phyloP scores from a whole-genome alignment of 1,284 basidiomycete genomes.

The Ganoderma sp. region DNA sequence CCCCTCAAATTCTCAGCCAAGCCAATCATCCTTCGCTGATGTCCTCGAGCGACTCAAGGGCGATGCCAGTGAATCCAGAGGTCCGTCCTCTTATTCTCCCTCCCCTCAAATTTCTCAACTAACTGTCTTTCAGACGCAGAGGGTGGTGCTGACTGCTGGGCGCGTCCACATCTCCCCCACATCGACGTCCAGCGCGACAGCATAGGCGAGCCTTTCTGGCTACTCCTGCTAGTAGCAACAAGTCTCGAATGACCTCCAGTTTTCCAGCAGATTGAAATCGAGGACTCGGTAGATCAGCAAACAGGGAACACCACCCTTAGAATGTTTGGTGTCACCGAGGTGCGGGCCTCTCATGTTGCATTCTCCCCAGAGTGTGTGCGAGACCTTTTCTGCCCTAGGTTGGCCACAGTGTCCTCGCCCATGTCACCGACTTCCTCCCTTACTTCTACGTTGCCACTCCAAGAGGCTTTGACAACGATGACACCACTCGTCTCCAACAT shows the following conservation, averaged over 20 bases:
- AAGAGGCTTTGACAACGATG: constrained; percentile 76
- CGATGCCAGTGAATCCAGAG: constrained; percentile 58
- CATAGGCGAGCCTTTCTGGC: constrained; percentile 51
- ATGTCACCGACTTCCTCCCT: constrained; percentile 82
- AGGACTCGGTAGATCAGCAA: constrained; percentile 64
- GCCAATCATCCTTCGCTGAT: constrained; percentile 70
- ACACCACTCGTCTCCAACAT: constrained; percentile 68
- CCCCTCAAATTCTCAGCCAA: constrained; percentile 44
- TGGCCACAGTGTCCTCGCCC: constrained; percentile 87
- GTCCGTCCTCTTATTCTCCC: constrained; percentile 39
- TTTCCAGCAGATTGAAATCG: constrained; percentile 95
- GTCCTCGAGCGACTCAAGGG: constrained; percentile 79
- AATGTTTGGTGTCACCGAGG: constrained; percentile 90
- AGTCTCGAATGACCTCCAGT: constrained; percentile 47
- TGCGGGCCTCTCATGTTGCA: constrained; percentile 37
- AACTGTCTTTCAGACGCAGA: constrained; percentile 54
- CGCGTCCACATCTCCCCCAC: constrained; percentile 64
- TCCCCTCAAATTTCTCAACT: background rate
- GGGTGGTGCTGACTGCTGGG: constrained; percentile 81
- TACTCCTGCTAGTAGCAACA: background rate
- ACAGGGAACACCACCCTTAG: constrained; percentile 62
- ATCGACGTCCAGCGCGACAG: constrained; percentile 68
- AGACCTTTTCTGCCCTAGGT: constrained; percentile 49
- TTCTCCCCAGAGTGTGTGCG: background rate
- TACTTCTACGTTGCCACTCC: constrained; percentile 92